Evolutionary conservation across 2,329 filamentous ascomycete genomes (phyloP).

Genomic region (Xylaria sp.): DNA sequence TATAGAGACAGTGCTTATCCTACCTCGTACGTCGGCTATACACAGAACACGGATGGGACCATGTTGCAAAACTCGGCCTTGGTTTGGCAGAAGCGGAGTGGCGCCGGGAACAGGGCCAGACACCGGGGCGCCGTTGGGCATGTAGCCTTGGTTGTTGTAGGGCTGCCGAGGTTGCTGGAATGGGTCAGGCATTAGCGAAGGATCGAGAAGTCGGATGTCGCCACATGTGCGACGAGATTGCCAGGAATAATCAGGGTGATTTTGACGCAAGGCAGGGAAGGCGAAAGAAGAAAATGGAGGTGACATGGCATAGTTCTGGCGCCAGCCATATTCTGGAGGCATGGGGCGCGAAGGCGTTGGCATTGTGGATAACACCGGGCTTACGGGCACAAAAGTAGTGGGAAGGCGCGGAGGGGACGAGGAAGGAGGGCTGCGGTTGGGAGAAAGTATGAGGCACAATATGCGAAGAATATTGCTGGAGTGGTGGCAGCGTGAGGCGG

Average conservation of each 20-base stretch:
- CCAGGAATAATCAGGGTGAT: conserved; percentile 1
- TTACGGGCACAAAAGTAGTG: background rate
- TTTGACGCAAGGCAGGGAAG: background rate
- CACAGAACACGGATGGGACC: conserved; percentile 74
- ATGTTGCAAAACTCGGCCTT: conserved; percentile 72
- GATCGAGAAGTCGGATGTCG: conserved; percentile 36
- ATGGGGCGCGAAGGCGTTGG: conserved; percentile 15
- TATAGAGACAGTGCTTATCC: conserved; percentile 38
- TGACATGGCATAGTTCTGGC: conserved; percentile 13
- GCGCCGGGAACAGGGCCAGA: conserved; percentile 65
- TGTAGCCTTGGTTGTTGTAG: conserved; percentile 65
- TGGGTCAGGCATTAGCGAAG: conserved; percentile 33
- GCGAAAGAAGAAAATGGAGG: background rate
- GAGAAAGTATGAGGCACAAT: conserved; percentile 3
- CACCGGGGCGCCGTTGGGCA: conserved; percentile 69
- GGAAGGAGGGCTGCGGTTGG: background rate
- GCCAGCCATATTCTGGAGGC: background rate
- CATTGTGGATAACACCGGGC: conserved; percentile 10
- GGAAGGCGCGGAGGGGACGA: conserved; percentile 3
- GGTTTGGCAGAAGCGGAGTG: conserved; percentile 73
- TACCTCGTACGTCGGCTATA: conserved; percentile 78
- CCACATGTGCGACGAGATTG: conserved; percentile 26
- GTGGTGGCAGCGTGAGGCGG: background rate
- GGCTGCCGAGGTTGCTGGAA: conserved; percentile 53
- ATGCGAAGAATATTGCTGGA: conserved; percentile 1